phyloP scores from a whole-genome alignment of 345 rosid genomes.

The Eucalyptus grandis region DNA sequence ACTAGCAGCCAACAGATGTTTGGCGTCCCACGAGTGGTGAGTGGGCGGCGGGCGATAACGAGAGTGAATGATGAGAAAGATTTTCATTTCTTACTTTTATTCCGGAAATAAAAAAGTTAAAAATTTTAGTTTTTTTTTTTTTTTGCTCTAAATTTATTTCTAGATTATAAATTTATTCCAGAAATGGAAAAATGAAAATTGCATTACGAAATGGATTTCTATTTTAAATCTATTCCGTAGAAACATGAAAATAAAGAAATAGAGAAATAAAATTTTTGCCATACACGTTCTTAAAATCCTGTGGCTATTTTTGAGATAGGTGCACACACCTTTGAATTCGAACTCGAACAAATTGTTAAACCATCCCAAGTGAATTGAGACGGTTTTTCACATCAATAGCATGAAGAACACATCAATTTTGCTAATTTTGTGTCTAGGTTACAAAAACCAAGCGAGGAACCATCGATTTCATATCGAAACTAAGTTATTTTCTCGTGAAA shows the following conservation, averaged over 20 bases:
- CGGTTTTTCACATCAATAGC: not conserved
- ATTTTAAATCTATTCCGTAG: fast-evolving
- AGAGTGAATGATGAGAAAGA: fast-evolving
- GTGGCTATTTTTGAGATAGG: fast-evolving
- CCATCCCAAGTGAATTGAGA: not conserved
- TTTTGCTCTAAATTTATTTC: fast-evolving
- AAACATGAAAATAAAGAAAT: no score
- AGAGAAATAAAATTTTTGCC: no score
- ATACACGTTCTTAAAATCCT: not conserved
- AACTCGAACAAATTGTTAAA: not conserved
- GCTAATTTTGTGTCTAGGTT: not conserved
- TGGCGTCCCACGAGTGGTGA: no score
- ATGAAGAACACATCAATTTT: not conserved
- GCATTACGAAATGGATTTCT: fast-evolving
- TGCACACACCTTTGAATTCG: not conserved
- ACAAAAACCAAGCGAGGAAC: not conserved
- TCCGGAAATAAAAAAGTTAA: no score
- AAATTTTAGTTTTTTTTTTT: no score
- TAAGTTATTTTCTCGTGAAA: not conserved
- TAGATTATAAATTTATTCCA: no score
- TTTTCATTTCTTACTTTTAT: no score
- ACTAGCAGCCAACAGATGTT: fast-evolving
- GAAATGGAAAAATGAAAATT: no score
- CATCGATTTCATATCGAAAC: not conserved
- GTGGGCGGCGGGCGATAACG: fast-evolving